Conservation (phyloP, 106 monocot species). For the Acorus gramineus region DNA sequence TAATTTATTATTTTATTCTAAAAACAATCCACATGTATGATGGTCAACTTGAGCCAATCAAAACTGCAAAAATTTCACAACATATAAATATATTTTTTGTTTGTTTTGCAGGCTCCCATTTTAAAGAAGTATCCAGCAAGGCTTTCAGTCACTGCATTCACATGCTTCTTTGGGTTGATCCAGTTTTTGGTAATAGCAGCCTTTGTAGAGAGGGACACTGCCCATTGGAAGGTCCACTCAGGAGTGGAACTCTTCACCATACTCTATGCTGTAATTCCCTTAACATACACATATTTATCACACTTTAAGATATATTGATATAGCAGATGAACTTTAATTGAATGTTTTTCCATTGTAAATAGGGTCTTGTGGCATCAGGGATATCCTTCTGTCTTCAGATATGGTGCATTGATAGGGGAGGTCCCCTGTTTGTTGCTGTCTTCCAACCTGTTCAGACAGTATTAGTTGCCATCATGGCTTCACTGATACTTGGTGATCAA, state of each 20-base stretch:
- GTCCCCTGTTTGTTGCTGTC: constrained; percentile 65
- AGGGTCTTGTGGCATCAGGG: constrained; percentile 88
- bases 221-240: constrained; percentile 56
- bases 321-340: too few species aligned
- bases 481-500: constrained; percentile 60
- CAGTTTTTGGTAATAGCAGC: constrained; percentile 69
- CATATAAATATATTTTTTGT: neutral
- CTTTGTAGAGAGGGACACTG: constrained; percentile 42
- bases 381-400: constrained; percentile 74
- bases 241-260: constrained; percentile 61
- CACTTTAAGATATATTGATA: neutral
- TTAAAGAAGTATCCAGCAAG: constrained; percentile 76
- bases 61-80: neutral
- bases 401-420: constrained; percentile 91
- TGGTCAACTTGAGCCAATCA: too few species aligned
- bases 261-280: constrained; percentile 58
- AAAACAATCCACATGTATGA: too few species aligned
- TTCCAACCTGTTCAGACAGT: constrained; percentile 88
- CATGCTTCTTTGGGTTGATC: constrained; percentile 61
- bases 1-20: too few species aligned
- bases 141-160: constrained; percentile 57
- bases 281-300: neutral
- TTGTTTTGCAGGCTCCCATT: constrained; percentile 45
- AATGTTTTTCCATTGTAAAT: neutral
- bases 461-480: constrained; percentile 65